phyloP scores from a whole-genome alignment of 192 early-diverging fungal genomes.

The Helicostylum pulchrum region DNA sequence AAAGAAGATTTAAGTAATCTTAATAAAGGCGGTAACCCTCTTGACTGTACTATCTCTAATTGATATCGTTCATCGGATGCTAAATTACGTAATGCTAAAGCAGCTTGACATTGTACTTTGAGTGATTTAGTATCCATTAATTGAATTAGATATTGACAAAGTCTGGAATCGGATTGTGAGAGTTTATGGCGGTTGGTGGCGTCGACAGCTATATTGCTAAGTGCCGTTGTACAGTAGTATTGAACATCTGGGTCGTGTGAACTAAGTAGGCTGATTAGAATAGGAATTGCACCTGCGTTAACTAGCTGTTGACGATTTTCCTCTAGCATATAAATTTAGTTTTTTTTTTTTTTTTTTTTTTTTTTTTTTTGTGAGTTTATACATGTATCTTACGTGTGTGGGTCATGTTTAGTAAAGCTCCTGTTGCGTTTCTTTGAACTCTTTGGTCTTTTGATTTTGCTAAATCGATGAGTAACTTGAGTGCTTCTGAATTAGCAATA shows the following conservation, averaged over 20 bases:
- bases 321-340: conserved; percentile 15
- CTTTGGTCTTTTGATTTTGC: conserved; percentile 80
- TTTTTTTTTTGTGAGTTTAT: background rate
- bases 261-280: conserved; percentile 70
- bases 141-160: conserved; percentile 72
- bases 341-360: background rate
- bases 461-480: conserved; percentile 67
- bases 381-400: conserved; percentile 56
- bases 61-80: conserved; percentile 87
- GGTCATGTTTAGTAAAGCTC: conserved; percentile 94
- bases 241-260: conserved; percentile 86
- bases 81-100: conserved; percentile 81
- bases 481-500: conserved; percentile 81
- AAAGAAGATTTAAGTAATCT: conserved; percentile 73
- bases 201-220: conserved; percentile 89
- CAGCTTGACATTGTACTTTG: conserved; percentile 86
- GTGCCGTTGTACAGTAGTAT: conserved; percentile 86
- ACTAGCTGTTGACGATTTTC: conserved; percentile 84
- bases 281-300: conserved; percentile 77
- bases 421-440: conserved; percentile 87
- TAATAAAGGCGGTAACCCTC: conserved; percentile 69
- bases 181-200: conserved; percentile 60
- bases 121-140: conserved; percentile 74
- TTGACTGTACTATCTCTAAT: conserved; percentile 68
- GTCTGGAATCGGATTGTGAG: conserved; percentile 63